Base-by-base conservation (phyloP, 306 rosid genomes). In the Cicer judaicum region DNA sequence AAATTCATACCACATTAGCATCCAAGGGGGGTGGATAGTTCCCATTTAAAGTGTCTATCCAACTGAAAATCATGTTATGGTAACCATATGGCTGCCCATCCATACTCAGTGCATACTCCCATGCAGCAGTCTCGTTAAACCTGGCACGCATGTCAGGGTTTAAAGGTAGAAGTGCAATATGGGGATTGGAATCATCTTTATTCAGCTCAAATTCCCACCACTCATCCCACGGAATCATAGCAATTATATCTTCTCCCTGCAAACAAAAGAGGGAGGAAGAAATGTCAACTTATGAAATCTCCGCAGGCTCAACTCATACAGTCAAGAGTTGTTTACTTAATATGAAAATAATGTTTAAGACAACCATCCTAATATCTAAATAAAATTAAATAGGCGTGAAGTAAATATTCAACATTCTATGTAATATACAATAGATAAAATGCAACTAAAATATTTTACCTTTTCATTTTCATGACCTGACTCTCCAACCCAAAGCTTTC, bases 21-120 rank as follows among this genome's bases (percentile, higher is more conserved):
- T 95, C 99, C 86, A 95, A 83, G 13, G 99, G 99, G 40, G 99
- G 98, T 15, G 99, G 99, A 81, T 90, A 95, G 80, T 95, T 95
- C 42, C 69, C 89, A 4, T 8, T 77, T 60, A 80, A 54, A 62
- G 99, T 95, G 78, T 95, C 99, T 74, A 95, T 95, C 99, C 99
- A 95, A 82, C 98, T 89, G 85, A 95, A 95, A 79, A 95, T 87
- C 95, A 95, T 34, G 84, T 95, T 95, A 80, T 95, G 99, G 84
- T 89, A 95, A 78, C 99, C 99, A 84, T 92, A 95, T 1, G 96
- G 96, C 68, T 84, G 81, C 36, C 97, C 98, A 34, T 52, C 83
- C 99, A 95, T 95, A 87, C 91, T 90, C 79, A 73, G 57, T 18
- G 88, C 99, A 74, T 88, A 95, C 86, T 95, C 98, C 99, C 99